Base-by-base conservation (phyloP, 768 basidiomycete genomes). In the Mycena alexandri region DNA sequence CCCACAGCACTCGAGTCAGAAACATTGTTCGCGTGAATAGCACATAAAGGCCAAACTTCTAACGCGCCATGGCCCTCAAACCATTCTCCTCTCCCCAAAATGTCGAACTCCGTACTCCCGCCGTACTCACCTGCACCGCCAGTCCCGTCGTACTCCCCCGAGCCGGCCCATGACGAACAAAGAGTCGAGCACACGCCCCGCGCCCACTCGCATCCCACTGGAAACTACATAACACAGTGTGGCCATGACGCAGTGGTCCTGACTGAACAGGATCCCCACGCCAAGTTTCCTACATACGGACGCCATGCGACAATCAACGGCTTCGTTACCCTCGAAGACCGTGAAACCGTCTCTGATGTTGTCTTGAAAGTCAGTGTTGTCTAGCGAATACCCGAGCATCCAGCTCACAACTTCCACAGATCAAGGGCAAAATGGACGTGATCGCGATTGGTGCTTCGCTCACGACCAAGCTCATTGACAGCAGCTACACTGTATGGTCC, bases 101-200 rank as follows among this genome's bases (percentile, higher is more conserved):
- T 38, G 38, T 38, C 38, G 38, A 9, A 38, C 10, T 2, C 14
- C 14, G 2, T 11, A 9, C 79, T 89, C 36, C 88, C 91, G 21
- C 74, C 74, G 8, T 92, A 92, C 73, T 82, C 87, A 0, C 82
- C 86, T 2, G 85, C 89, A 8, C 76, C 78, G 2, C 85, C 86
- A 29, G 82, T 85, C 1, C 91, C 91, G 1, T 74, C 78, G 10
- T 93, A 92, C 73, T 88, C 91, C 53, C 82, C 75, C 41, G 83
- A 84, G 29, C 89, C 86, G 38, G 75, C 81, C 5, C 79, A 76
- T 3, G 87, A 84, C 29, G 90, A 92, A 70, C 79, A 80, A 59
- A 80, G 80, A 19, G 83, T 92, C 10, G 84, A 87, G 46, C 82
- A 81, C 48, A 85, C 87, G 0, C 86, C 83, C 9, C 75, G 77